Evolutionary conservation across 441 rosid species (phyloP).

Genomic region (Brassica balearica): DNA sequence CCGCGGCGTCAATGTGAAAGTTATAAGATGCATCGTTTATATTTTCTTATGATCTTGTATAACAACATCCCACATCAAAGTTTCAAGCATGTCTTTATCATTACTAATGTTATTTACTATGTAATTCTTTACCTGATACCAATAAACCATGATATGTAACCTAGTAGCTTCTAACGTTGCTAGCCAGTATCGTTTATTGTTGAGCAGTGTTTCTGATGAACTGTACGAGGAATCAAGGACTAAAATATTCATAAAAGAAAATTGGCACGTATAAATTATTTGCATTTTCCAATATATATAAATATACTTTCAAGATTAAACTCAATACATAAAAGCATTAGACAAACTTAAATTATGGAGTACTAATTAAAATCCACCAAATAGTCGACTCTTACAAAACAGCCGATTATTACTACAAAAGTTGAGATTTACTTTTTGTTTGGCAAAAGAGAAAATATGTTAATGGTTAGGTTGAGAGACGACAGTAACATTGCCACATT

Average conservation of each 20-base stretch:
- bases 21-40: background rate
- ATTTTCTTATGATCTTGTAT: background rate
- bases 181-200: background rate
- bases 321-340: background rate
- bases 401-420: slow-evolving; percentile 19
- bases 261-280: background rate
- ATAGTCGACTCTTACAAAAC: slow-evolving; percentile 24
- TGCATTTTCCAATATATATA: background rate
- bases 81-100: background rate
- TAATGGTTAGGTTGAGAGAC: background rate
- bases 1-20: background rate
- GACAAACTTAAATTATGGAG: slow-evolving; percentile 2
- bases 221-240: background rate
- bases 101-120: background rate
- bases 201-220: background rate
- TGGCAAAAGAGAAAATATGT: slow-evolving; percentile 3
- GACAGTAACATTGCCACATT: slow-evolving; percentile 17
- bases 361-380: background rate
- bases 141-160: background rate
- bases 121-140: background rate
- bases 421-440: background rate
- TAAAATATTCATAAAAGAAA: background rate
- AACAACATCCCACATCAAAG: background rate
- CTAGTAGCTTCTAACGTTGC: background rate
- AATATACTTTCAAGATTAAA: background rate